Base-by-base conservation (phyloP, 371 early-diverging fungal genomes). In the Caulochytrium protostelioides region DNA sequence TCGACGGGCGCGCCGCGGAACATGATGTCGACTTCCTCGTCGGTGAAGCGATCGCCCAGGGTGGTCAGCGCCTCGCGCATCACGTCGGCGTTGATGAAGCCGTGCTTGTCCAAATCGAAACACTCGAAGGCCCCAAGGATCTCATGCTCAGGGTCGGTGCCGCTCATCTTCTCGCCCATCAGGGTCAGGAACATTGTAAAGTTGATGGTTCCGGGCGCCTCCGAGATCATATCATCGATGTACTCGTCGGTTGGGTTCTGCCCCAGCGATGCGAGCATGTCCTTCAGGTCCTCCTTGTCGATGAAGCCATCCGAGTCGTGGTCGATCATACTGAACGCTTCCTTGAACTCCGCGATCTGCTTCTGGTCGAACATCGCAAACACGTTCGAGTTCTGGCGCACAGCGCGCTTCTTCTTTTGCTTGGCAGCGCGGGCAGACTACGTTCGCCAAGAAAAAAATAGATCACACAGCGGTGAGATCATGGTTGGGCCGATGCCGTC, bases 291-390 rank as follows among this genome's bases (percentile, higher is more conserved):
- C 42, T 81, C 79, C 28, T 72, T 69, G 48, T 74, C 76, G 12
- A 89, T 67, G 39, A 79, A 67, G 4, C 78, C 83, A 49, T 89
- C 89, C 3, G 70, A 63, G 45, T 90, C 82, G 41, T 74, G 76
- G 44, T 91, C 97, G 49, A 92, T 74, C 40, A 90, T 70, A 21
- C 78, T 76, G 54, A 97, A 97, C 19, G 85, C 86, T 47, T 92
- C 89, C 50, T 84, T 83, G 52, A 92, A 81, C 48, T 86, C 84
- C 38, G 71, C 76, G 30, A 97, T 86, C 55, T 97, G 94, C 36
- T 79, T 74, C 40, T 91, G 83, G 49, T 91, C 91, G 56, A 99
- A 90, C 72, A 92, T 90, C 29, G 85, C 84, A 60, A 99, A 99
- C 17, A 97, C 92, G 54, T 98, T 99, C 16, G 92, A 89, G 65